Evolutionary conservation across 1,284 basidiomycete species (phyloP).

Genomic region (Sparassis latifolia): DNA sequence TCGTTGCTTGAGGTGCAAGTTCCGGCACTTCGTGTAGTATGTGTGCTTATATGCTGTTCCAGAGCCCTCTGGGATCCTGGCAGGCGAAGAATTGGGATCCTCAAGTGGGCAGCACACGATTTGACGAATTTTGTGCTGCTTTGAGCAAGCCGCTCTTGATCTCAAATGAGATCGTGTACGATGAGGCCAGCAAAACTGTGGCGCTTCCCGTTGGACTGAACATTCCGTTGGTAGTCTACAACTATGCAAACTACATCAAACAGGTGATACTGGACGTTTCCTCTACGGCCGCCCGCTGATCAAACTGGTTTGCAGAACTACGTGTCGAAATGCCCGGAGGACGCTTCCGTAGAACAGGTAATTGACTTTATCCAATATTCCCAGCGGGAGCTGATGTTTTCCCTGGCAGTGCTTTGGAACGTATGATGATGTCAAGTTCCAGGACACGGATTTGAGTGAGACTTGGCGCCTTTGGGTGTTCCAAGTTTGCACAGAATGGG

Average conservation of each 20-base stretch:
- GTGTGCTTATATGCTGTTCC: not conserved
- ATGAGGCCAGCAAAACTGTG: slow-evolving; percentile 25
- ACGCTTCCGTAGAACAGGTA: slow-evolving; percentile 54
- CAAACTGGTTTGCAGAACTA: slow-evolving; percentile 39
- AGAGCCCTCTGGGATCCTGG: slow-evolving; percentile 47
- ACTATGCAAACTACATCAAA: slow-evolving; percentile 75
- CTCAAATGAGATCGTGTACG: slow-evolving; percentile 7
- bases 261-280: slow-evolving; percentile 35
- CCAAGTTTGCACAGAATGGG: slow-evolving; percentile 94
- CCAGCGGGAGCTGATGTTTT: not conserved
- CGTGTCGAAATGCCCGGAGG: slow-evolving; percentile 53
- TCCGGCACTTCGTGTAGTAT: slow-evolving; percentile 3
- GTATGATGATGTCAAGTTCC: slow-evolving; percentile 62
- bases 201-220: slow-evolving; percentile 35
- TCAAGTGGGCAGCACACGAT: slow-evolving; percentile 48
- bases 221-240: slow-evolving; percentile 55
- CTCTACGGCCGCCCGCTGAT: not conserved
- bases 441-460: slow-evolving; percentile 54
- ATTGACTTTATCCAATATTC: slow-evolving; percentile 11
- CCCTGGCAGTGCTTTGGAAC: slow-evolving; percentile 78
- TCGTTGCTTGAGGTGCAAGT: slow-evolving; percentile 52
- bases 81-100: slow-evolving; percentile 78
- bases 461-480: slow-evolving; percentile 87
- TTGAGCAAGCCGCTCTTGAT: slow-evolving; percentile 44
- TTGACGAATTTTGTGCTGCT: slow-evolving; percentile 68